Percentiles rank a stretch among this genome's conserved stretches.
Conservation (phyloP, 179 eudicot genomes). For the Spergularia azorica region DNA sequence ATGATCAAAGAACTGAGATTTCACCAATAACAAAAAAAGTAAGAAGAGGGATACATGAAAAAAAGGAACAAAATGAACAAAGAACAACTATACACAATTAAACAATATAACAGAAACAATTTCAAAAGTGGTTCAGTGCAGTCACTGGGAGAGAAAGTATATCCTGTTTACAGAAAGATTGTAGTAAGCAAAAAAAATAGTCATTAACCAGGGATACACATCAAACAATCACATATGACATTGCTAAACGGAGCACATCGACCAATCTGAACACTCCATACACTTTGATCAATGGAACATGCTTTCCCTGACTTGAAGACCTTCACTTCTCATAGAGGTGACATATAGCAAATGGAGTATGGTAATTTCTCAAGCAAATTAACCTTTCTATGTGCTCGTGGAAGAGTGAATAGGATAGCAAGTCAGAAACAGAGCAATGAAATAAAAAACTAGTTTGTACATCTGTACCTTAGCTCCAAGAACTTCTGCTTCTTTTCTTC, state of each 20-base stretch:
- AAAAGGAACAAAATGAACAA: background rate
- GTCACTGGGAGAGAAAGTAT: background rate
- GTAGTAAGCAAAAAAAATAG: background rate
- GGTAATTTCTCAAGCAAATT: background rate
- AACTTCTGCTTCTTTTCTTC: slow-evolving; percentile 85
- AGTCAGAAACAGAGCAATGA: background rate
- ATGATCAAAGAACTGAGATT: background rate
- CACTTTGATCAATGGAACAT: background rate
- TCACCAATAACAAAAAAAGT: background rate
- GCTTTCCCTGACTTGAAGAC: background rate
- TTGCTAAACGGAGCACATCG: background rate
- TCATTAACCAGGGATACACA: background rate
- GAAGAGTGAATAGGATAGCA: background rate
- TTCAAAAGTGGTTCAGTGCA: background rate
- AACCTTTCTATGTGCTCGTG: background rate
- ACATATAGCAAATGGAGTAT: background rate
- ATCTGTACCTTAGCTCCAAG: slow-evolving; percentile 69
- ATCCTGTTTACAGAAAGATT: background rate
- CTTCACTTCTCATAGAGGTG: background rate
- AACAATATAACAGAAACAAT: background rate
- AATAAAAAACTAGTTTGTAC: background rate
- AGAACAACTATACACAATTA: background rate
- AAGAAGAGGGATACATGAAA: background rate
- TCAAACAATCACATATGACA: background rate
- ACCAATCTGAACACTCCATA: background rate